phyloP scores from a whole-genome alignment of 192 early-diverging fungal species.

The Geranomyces michiganensis region DNA sequence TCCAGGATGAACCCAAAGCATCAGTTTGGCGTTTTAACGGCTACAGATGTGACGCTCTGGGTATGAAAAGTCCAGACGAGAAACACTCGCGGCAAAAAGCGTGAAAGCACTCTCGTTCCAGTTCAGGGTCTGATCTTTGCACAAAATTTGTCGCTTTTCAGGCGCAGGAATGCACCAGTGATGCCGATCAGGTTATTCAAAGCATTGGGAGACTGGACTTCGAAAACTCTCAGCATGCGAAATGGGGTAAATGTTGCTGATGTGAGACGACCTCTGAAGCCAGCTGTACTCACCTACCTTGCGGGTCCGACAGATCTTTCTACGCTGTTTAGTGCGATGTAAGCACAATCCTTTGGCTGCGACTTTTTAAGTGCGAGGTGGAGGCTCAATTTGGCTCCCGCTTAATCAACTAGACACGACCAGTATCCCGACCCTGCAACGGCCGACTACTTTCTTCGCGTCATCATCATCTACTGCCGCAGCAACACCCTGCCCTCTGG shows the following conservation, averaged over 20 bases:
- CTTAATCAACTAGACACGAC: not conserved
- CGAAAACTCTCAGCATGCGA: not conserved
- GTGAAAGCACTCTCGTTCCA: not conserved
- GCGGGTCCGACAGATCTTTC: not conserved
- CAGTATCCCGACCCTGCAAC: not conserved
- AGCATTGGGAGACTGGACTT: not conserved
- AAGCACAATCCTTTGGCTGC: not conserved
- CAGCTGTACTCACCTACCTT: not conserved
- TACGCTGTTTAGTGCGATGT: conserved; percentile 6
- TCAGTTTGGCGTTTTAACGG: conserved; percentile 3
- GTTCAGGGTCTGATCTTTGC: no score
- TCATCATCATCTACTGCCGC: conserved; percentile 14
- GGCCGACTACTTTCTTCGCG: not conserved
- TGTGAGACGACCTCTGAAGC: no score
- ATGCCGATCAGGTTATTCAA: not conserved
- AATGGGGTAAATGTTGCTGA: no score
- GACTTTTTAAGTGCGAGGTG: not conserved
- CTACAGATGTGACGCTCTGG: conserved; percentile 7
- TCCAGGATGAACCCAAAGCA: conserved; percentile 3
- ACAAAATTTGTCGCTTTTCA: no score
- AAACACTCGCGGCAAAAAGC: not conserved
- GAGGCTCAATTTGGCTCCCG: not conserved
- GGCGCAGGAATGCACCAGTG: conserved; percentile 1
- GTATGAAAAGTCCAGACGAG: not conserved
- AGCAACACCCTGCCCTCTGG: not conserved